A percentile compares a stretch with the other conserved stretches of the same genome.
phyloP scores from a whole-genome alignment of 441 rosid species.

The Isatis lusitanica region DNA sequence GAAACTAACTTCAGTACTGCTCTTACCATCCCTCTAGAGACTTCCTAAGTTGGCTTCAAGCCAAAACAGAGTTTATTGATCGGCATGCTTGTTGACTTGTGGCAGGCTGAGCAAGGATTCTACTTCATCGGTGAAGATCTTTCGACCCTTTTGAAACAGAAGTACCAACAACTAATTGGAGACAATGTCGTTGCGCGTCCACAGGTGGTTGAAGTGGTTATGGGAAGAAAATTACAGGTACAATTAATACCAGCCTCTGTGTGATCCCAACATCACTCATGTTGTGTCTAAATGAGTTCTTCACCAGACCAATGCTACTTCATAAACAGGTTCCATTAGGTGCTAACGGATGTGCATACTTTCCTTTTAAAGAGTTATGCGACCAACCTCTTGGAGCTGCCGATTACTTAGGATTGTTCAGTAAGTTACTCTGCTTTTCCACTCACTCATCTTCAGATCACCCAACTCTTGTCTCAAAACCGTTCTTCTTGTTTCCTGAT shows the following conservation, averaged over 20 bases:
- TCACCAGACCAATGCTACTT: slow-evolving; percentile 16
- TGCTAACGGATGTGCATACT: slow-evolving; percentile 91
- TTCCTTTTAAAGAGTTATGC: slow-evolving; percentile 85
- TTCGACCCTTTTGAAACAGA: slow-evolving; percentile 56
- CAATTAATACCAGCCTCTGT: neutral
- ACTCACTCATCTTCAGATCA: neutral
- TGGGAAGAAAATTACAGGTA: slow-evolving; percentile 92
- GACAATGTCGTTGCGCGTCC: slow-evolving; percentile 49
- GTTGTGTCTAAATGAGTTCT: slow-evolving; percentile 6
- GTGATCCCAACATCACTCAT: neutral
- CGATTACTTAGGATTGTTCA: slow-evolving; percentile 92
- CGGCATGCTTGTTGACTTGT: neutral
- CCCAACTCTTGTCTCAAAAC: slow-evolving; percentile 17
- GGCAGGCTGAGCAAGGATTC: slow-evolving; percentile 92
- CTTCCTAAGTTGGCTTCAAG: slow-evolving; percentile 4
- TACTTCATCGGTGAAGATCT: slow-evolving; percentile 74
- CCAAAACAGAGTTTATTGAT: slow-evolving; percentile 3
- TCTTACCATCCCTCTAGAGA: neutral
- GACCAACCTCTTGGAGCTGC: slow-evolving; percentile 97
- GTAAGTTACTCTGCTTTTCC: slow-evolving; percentile 49
- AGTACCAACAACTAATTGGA: slow-evolving; percentile 70
- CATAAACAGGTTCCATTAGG: slow-evolving; percentile 66
- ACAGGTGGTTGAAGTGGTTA: slow-evolving; percentile 83
- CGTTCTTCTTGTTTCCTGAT: neutral
- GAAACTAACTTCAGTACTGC: slow-evolving; percentile 78